Percentiles rank a stretch among this genome's conserved stretches.
Evolutionary conservation across 305 asterid genomes (phyloP).

Genomic region (Caryopteris hybrid): DNA sequence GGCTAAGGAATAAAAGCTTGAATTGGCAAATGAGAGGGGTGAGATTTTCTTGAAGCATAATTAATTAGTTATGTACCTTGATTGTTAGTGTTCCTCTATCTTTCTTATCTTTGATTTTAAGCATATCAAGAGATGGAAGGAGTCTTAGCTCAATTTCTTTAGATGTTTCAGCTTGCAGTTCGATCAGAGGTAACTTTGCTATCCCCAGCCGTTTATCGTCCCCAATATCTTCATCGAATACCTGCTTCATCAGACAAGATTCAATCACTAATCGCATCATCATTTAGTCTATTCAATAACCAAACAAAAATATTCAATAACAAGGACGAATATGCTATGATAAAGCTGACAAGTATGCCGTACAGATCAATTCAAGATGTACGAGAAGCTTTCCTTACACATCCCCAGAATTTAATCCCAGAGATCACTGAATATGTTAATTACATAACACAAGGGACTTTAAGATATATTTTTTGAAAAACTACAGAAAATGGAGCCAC

Average conservation of each 20-base stretch:
- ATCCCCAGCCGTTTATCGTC: constrained; percentile 75
- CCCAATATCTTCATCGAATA: constrained; percentile 85
- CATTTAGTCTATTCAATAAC: neutral
- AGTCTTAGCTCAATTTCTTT: constrained; percentile 60
- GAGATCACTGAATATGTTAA: neutral
- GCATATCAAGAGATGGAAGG: constrained; percentile 79
- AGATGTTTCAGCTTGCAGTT: constrained; percentile 43
- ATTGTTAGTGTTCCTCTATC: constrained; percentile 68
- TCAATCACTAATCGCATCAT: neutral
- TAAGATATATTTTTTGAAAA: neutral
- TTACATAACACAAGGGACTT: neutral
- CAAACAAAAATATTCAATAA: neutral
- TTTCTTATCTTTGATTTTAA: constrained; percentile 83
- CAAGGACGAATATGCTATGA: neutral
- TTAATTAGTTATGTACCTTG: constrained; percentile 25
- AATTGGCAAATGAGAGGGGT: neutral
- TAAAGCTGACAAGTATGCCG: too few relatives aligned
- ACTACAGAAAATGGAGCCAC: neutral
- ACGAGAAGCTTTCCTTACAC: neutral
- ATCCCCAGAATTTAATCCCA: neutral
- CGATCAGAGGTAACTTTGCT: constrained; percentile 60
- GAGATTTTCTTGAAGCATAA: neutral
- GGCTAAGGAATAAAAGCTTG: neutral
- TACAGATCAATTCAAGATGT: too few relatives aligned
- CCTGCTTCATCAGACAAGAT: constrained; percentile 39